Percentiles rank a stretch among this genome's conserved stretches.
Evolutionary conservation across 2,329 filamentous ascomycete genomes (phyloP).

Genomic region (Zalaria obscura): DNA sequence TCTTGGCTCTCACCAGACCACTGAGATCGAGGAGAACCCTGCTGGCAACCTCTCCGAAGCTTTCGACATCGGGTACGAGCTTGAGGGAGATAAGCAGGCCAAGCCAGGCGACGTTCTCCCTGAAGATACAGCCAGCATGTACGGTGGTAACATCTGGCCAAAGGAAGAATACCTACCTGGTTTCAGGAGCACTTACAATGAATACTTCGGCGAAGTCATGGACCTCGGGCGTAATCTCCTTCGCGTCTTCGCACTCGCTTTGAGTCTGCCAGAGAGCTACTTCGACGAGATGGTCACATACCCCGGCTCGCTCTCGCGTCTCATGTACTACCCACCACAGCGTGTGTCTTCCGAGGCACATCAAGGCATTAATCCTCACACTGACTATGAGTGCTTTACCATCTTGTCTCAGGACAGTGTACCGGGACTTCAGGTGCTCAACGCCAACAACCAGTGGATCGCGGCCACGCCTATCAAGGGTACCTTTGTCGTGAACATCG

Average conservation of each 20-base stretch:
- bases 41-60: slow-evolving; percentile 9
- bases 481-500: slow-evolving; percentile 34
- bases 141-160: slow-evolving; percentile 14
- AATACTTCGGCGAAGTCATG: slow-evolving; percentile 21
- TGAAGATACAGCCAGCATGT: too few species aligned
- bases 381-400: slow-evolving; percentile 33
- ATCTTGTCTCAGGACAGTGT: slow-evolving; percentile 30
- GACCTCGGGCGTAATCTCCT: slow-evolving; percentile 22
- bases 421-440: slow-evolving; percentile 24
- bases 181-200: slow-evolving; percentile 18
- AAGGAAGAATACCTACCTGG: slow-evolving; percentile 13
- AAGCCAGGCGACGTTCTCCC: too few species aligned
- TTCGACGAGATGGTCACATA: slow-evolving; percentile 22
- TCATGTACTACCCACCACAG: slow-evolving; percentile 28
- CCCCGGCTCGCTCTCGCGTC: slow-evolving; percentile 20
- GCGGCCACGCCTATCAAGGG: slow-evolving; percentile 27
- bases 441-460: slow-evolving; percentile 26
- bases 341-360: slow-evolving; percentile 12
- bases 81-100: too few species aligned
- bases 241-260: slow-evolving; percentile 26
- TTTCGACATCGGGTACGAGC: slow-evolving; percentile 6
- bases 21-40: too few species aligned
- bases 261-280: slow-evolving; percentile 24
- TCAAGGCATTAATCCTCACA: slow-evolving; percentile 22
- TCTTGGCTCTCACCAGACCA: slow-evolving; percentile 7